Conservation (phyloP, 805 yeast genomes). For the Saccharomycopsis sp. region DNA sequence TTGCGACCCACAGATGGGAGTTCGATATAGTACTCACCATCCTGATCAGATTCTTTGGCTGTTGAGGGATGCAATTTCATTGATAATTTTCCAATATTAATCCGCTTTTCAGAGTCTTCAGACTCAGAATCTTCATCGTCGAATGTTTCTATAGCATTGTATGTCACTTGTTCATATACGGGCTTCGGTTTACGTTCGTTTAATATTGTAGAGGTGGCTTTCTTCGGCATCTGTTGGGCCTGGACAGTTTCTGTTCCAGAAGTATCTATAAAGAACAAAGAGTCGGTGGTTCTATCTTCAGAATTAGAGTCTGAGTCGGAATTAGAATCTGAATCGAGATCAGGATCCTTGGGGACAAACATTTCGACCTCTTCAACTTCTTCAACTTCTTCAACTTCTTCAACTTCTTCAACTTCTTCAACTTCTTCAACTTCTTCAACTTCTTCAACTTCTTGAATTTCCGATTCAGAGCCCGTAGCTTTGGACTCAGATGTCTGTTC, state of each 20-base stretch:
- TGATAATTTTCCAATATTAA: neutral
- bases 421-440: neutral
- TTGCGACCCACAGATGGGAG: neutral
- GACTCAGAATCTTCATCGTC: neutral
- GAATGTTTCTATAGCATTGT: neutral
- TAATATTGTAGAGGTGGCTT: neutral
- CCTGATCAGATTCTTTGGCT: neutral
- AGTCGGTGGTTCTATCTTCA: neutral
- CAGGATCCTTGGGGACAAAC: neutral
- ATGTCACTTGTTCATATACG: neutral
- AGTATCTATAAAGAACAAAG: neutral
- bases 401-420: neutral
- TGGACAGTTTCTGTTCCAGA: neutral
- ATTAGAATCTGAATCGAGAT: neutral
- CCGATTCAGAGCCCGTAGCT: too few species aligned
- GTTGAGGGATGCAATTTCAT: neutral
- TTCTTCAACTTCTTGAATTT: constrained; percentile 2
- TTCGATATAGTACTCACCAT: neutral
- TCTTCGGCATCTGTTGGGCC: neutral
- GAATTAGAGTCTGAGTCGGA: neutral
- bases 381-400: neutral
- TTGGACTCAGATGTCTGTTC: too few species aligned
- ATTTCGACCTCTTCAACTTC: neutral
- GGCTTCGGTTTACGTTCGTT: neutral
- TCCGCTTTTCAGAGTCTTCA: neutral